A percentile compares a stretch with the other conserved stretches of the same genome.
Conservation (phyloP, 202 grass and related monocot species). For the Miscanthus sacchariflorus region DNA sequence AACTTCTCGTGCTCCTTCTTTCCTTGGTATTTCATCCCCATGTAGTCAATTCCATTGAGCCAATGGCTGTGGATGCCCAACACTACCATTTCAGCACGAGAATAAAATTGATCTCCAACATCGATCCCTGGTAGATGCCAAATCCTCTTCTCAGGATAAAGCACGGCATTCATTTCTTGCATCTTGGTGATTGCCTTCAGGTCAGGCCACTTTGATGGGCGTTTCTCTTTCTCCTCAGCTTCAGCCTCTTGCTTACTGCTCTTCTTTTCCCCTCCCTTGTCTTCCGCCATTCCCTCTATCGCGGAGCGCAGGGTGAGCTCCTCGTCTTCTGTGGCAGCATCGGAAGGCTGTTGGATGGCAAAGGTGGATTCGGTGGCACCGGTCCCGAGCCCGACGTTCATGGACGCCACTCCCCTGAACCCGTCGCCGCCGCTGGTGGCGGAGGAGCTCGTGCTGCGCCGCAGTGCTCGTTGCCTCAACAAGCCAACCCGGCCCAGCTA, state of each 20-base stretch:
- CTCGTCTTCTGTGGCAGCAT: neutral
- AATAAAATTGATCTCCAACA: constrained; percentile 85
- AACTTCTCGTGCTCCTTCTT: constrained; percentile 10
- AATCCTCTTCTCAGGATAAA: constrained; percentile 76
- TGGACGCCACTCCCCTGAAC: constrained; percentile 18
- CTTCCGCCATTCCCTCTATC: neutral
- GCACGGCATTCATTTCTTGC: constrained; percentile 60
- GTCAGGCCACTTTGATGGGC: constrained; percentile 74
- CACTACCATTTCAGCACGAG: constrained; percentile 90
- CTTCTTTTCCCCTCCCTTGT: neutral
- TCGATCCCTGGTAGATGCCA: constrained; percentile 76
- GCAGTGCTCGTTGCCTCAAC: constrained; percentile 53
- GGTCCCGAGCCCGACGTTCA: constrained; percentile 43
- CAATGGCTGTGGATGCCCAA: constrained; percentile 89
- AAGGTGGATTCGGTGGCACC: constrained; percentile 40
- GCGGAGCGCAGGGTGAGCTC: neutral
- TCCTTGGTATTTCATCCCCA: constrained; percentile 70
- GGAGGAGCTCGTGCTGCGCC: constrained; percentile 42
- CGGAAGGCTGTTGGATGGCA: constrained; percentile 31
- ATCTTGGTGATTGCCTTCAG: constrained; percentile 91
- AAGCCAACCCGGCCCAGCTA: constrained; percentile 33
- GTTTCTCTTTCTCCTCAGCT: constrained; percentile 56
- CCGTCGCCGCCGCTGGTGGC: constrained; percentile 21
- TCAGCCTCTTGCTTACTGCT: constrained; percentile 32
- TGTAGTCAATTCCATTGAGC: constrained; percentile 94